phyloP scores from a whole-genome alignment of 2,329 filamentous ascomycete genomes.

The Apiospora arundinis region DNA sequence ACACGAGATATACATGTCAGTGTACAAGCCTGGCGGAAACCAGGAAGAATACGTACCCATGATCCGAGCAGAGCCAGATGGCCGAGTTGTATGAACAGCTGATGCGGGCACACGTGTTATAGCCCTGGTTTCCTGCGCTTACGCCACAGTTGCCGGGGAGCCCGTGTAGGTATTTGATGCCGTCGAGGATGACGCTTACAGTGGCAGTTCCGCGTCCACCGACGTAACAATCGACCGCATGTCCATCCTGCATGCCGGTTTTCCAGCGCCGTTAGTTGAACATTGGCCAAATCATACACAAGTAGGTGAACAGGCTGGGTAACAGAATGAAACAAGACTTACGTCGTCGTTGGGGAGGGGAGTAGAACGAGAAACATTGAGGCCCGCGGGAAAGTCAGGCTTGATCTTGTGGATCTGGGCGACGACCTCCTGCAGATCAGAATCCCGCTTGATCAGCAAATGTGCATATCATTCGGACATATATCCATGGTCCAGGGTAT shows the following conservation, averaged over 20 bases:
- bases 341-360: not conserved
- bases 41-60: not conserved
- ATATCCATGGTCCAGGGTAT: not conserved
- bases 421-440: not conserved
- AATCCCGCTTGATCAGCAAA: not conserved
- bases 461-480: not conserved
- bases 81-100: not conserved
- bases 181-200: not conserved
- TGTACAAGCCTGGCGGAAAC: too few species aligned
- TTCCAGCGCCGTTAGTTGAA: not conserved
- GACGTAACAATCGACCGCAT: not conserved
- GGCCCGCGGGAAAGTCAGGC: not conserved
- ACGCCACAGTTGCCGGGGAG: not conserved
- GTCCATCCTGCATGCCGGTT: not conserved
- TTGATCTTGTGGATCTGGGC: not conserved
- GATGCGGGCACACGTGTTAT: not conserved
- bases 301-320: too few species aligned
- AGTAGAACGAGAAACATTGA: not conserved
- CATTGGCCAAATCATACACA: not conserved
- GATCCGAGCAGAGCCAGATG: not conserved
- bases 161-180: not conserved
- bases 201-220: not conserved
- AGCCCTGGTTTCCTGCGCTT: not conserved
- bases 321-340: not conserved
- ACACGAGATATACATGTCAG: not conserved